Conservation (phyloP, 495 filamentous ascomycete genomes). For the Apiosordaria backusii region DNA sequence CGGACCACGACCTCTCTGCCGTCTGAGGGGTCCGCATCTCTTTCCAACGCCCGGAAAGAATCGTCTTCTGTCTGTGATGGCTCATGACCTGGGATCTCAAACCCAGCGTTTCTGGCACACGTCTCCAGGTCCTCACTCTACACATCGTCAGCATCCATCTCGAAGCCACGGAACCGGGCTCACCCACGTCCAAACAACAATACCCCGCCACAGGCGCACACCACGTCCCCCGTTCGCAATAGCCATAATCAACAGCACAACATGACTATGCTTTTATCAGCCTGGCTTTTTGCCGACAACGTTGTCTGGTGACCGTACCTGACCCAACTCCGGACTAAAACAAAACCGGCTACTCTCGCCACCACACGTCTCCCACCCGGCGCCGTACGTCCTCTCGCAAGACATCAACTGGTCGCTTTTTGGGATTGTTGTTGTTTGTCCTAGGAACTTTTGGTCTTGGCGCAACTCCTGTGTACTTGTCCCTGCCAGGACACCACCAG, state of each 20-base stretch:
- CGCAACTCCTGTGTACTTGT: background rate
- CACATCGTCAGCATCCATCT: slow-evolving; percentile 15
- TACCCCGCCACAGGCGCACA: slow-evolving; percentile 43
- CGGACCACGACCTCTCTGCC: background rate
- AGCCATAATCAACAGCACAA: slow-evolving; percentile 36
- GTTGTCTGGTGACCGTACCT: too few relatives aligned
- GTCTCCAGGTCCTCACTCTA: slow-evolving; percentile 37
- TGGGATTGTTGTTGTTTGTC: background rate
- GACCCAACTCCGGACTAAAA: slow-evolving; percentile 35
- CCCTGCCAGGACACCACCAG: background rate
- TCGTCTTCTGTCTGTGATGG: background rate
- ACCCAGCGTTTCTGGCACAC: slow-evolving; percentile 38
- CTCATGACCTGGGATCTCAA: slow-evolving; percentile 26
- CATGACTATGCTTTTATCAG: slow-evolving; percentile 43
- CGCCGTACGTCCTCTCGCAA: slow-evolving; percentile 40
- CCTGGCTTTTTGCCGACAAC: too few relatives aligned
- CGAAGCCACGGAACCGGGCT: too few relatives aligned
- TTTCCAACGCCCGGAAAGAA: background rate
- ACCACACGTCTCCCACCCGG: slow-evolving; percentile 35
- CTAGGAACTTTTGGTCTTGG: slow-evolving; percentile 6
- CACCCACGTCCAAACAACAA: slow-evolving; percentile 28
- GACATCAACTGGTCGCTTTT: slow-evolving; percentile 20
- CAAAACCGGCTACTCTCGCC: slow-evolving; percentile 31
- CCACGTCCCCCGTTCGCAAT: slow-evolving; percentile 36
- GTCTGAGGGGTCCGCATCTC: background rate